A percentile compares a stretch with the other conserved stretches of the same genome.
These are phyloP conservation scores for Intubia oerlemansii DNA, from an alignment of 2,329 filamentous ascomycete species.

Conservation along the genomic window DNA sequence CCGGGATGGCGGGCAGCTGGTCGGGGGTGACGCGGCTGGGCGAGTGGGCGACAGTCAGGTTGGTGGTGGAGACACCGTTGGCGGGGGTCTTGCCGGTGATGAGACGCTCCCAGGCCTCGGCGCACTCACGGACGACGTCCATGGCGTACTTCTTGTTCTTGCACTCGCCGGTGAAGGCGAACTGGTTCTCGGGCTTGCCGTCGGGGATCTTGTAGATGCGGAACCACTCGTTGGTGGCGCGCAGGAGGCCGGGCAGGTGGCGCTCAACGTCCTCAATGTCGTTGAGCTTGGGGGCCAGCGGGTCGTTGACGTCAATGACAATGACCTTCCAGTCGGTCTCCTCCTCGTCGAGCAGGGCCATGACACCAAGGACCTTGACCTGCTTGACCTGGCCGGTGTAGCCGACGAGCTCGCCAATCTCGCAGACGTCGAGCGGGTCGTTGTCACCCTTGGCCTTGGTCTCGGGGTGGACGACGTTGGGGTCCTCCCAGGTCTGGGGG, in stretches of 20 bases:
- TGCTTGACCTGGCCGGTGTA: conserved; percentile 96
- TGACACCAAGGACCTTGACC: conserved; percentile 98
- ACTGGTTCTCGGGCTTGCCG: conserved; percentile 99
- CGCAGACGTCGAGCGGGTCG: conserved; percentile 96
- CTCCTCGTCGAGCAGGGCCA: conserved; percentile 97
- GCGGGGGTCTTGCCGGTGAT: conserved; percentile 71
- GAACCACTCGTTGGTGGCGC: conserved; percentile 99
- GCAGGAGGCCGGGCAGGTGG: conserved; percentile 87
- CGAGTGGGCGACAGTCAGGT: conserved; percentile 56
- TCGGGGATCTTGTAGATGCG: conserved; percentile 99
- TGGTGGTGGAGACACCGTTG: conserved; percentile 67
- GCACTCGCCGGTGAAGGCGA: conserved; percentile 99
- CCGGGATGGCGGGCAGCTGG: conserved; percentile 56
- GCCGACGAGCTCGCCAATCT: conserved; percentile 95
- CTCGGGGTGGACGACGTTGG: conserved; percentile 86
- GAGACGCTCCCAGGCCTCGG: conserved; percentile 91
- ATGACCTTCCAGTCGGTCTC: conserved; percentile 99
- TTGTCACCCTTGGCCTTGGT: conserved; percentile 99
- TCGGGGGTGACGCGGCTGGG: conserved; percentile 45
- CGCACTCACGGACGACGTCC: conserved; percentile 88
- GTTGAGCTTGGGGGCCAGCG: conserved; percentile 87
- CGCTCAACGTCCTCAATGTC: conserved; percentile 98
- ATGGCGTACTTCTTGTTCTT: conserved; percentile 99
- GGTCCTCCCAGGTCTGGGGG: conserved; percentile 99
- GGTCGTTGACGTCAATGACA: conserved; percentile 96